Conservation (phyloP, 2,329 filamentous ascomycete genomes). For the Elsinoe arachidis region DNA sequence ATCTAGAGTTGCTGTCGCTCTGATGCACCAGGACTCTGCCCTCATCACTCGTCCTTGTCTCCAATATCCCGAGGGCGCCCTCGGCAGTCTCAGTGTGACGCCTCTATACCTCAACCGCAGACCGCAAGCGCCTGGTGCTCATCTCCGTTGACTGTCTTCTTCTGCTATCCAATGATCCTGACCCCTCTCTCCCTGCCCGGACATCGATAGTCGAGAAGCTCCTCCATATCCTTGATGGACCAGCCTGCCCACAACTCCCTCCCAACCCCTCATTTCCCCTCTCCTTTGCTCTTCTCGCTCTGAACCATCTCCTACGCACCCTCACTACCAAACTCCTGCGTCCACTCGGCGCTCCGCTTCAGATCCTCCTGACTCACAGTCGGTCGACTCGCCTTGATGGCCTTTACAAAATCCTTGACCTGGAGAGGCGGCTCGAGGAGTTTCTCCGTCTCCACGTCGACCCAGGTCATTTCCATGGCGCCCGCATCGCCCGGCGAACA, state of each 20-base stretch:
- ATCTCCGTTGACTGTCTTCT: too few species aligned
- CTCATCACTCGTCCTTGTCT: background rate
- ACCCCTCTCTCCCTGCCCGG: too few species aligned
- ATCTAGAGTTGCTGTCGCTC: slow-evolving; percentile 8
- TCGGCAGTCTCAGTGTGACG: too few species aligned
- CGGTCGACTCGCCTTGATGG: slow-evolving; percentile 77
- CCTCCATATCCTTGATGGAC: too few species aligned
- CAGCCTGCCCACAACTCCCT: background rate
- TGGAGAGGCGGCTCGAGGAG: slow-evolving; percentile 78
- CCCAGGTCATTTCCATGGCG: slow-evolving; percentile 90
- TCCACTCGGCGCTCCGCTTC: slow-evolving; percentile 81
- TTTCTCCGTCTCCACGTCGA: slow-evolving; percentile 72
- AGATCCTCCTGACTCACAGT: slow-evolving; percentile 87
- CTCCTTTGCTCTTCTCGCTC: background rate
- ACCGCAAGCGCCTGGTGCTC: too few species aligned
- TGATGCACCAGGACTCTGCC: background rate
- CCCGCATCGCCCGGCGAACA: slow-evolving; percentile 86
- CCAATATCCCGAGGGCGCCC: too few species aligned
- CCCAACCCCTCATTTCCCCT: background rate
- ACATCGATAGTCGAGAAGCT: too few species aligned
- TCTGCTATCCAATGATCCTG: too few species aligned
- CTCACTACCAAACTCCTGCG: slow-evolving; percentile 89
- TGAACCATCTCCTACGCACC: slow-evolving; percentile 44
- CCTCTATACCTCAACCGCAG: too few species aligned
- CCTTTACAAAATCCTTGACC: slow-evolving; percentile 88